phyloP scores from a whole-genome alignment of 768 basidiomycete species.

The Kwoniella shandongensis region DNA sequence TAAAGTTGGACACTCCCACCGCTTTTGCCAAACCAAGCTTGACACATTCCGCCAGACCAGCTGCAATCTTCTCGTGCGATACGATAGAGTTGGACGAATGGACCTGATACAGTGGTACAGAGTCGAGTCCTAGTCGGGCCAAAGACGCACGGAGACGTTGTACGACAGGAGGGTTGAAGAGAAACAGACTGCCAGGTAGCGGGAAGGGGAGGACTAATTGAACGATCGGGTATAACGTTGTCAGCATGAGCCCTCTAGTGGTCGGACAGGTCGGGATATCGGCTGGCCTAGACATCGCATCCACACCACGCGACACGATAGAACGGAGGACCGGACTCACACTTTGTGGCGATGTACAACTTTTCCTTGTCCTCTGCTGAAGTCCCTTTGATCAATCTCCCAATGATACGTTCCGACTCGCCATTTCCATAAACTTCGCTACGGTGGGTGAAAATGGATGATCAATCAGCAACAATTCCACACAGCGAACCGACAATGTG shows the following conservation, averaged over 20 bases:
- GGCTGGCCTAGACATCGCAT: not conserved
- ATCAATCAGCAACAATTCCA: not conserved
- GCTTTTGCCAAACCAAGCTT: constrained; percentile 47
- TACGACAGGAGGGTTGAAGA: constrained; percentile 47
- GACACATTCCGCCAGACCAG: constrained; percentile 44
- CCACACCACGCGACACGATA: not conserved
- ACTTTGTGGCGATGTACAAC: constrained; percentile 50
- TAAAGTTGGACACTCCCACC: constrained; percentile 50
- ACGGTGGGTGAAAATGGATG: not conserved
- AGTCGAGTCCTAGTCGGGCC: constrained; percentile 34
- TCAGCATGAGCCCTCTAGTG: not conserved
- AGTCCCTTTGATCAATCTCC: constrained; percentile 43
- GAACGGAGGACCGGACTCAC: constrained; percentile 21
- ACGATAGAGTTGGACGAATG: constrained; percentile 42
- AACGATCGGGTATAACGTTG: not conserved
- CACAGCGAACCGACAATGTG: not conserved
- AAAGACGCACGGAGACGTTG: constrained; percentile 39
- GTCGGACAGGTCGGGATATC: not conserved
- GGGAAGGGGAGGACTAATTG: constrained; percentile 10
- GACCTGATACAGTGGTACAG: constrained; percentile 25
- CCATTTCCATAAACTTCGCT: constrained; percentile 49
- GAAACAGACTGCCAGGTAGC: not conserved
- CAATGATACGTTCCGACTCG: constrained; percentile 48
- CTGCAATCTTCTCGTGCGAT: constrained; percentile 40
- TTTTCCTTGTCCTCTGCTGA: constrained; percentile 37